Percentiles rank a stretch among this genome's conserved stretches.
These are phyloP conservation scores for Batkoa obscura DNA, from an alignment of 371 early-diverging fungal species.

Conservation along the genomic window DNA sequence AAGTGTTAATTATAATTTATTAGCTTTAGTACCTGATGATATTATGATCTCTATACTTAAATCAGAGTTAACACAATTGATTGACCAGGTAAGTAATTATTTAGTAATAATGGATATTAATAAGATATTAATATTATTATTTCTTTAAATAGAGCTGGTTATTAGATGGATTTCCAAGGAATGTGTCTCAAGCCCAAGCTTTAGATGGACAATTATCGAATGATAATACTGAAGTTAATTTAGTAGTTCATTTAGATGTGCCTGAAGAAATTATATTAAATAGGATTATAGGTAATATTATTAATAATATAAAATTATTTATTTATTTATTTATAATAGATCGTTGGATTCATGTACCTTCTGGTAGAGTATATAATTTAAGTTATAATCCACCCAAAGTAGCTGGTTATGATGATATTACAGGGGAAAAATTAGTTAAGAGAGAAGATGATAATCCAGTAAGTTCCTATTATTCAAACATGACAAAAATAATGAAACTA, in stretches of 20 bases:
- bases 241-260: slow-evolving; percentile 78
- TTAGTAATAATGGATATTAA: no score
- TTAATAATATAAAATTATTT: slow-evolving; percentile 9
- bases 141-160: slow-evolving; percentile 33
- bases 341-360: slow-evolving; percentile 85
- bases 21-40: slow-evolving; percentile 52
- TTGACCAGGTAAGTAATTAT: slow-evolving; percentile 11
- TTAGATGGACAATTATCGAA: slow-evolving; percentile 42
- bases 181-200: slow-evolving; percentile 60
- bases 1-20: not conserved
- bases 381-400: slow-evolving; percentile 82
- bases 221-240: slow-evolving; percentile 41
- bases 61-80: slow-evolving; percentile 30
- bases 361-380: slow-evolving; percentile 83
- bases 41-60: slow-evolving; percentile 57
- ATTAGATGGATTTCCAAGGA: slow-evolving; percentile 95
- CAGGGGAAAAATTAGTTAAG: slow-evolving; percentile 73
- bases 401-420: slow-evolving; percentile 75
- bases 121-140: no score
- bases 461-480: slow-evolving; percentile 11
- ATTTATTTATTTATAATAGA: slow-evolving; percentile 19
- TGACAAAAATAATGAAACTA: not conserved
- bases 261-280: slow-evolving; percentile 77
- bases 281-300: slow-evolving; percentile 55
- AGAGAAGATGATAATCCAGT: slow-evolving; percentile 81